Evolutionary conservation across 164 flowering plant species (phyloP), one percentile per base, ranked within the genome.

Genomic region (Piper longum): DNA sequence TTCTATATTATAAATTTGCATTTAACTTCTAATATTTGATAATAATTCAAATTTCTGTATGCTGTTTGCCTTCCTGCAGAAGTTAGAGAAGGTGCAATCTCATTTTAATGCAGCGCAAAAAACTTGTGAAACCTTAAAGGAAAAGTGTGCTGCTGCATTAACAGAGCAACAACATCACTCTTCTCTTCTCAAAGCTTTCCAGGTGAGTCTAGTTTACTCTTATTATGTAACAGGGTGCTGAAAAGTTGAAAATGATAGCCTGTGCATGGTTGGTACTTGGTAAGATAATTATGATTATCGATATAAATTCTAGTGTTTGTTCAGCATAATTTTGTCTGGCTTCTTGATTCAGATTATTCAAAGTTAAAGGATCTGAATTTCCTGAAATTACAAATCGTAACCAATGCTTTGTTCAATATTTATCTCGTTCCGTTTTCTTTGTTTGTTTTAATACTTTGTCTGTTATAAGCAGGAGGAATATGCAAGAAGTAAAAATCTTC

Each of bases 71-170:
- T 39, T 67, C 63, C 65, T 70, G 36, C 70, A 91, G 96, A 91
- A 85, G 72, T 82, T 84, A n/a, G 84, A 76, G 68, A 91, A 84
- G 71, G 83, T 77, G 64, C 80, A 81, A 66, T 56, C 70, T 64
- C 78, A 76, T 17, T 77, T 84, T 57, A 75, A 79, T 51, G 79
- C 70, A 41, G 90, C 82, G 74, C 83, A 81, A 66, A 81, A 75
- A 64, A 64, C 44, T 41, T 78, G 78, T 76, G 83, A 81, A 68
- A 66, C 72, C 52, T 73, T 85, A 45, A 83, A 79, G 75, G 83
- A 81, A 67, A 78, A 64, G 62, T 76, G 80, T 72, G 72, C 85
- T 69, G 78, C 86, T 62, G 81, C 83, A 69, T 67, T 77, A 54
- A 76, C 78, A 12, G 84, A 81, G 72, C 88, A 85, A 81, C 81